phyloP scores from a whole-genome alignment of 2,329 filamentous ascomycete species.

The Dendryphion nanum region DNA sequence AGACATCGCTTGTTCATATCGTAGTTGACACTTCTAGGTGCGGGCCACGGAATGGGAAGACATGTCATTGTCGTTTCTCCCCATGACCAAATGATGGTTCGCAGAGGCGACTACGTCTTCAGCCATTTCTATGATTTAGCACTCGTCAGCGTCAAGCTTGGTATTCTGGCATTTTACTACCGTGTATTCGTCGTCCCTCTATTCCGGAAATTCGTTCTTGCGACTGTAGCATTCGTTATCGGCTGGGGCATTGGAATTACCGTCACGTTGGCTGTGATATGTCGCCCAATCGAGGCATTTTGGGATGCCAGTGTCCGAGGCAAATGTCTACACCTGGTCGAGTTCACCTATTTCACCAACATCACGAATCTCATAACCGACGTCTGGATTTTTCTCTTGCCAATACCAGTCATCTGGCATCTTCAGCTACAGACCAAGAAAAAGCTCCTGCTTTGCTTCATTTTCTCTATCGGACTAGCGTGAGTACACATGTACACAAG shows the following conservation, averaged over 20 bases:
- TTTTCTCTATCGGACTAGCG: conserved; percentile 35
- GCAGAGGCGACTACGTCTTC: conserved; percentile 35
- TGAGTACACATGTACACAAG: conserved; percentile 14
- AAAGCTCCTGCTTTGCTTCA: conserved; percentile 29
- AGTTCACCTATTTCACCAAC: conserved; percentile 35
- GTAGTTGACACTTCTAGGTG: conserved; percentile 16
- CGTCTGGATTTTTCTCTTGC: conserved; percentile 35
- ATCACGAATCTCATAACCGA: conserved; percentile 33
- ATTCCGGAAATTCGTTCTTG: conserved; percentile 28
- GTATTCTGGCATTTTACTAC: conserved; percentile 35
- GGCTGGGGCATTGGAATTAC: conserved; percentile 35
- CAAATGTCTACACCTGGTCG: conserved; percentile 26
- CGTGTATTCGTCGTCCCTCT: conserved; percentile 29
- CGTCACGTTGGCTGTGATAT: conserved; percentile 26
- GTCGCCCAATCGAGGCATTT: conserved; percentile 27
- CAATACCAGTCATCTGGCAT: conserved; percentile 34
- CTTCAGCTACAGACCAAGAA: conserved; percentile 32
- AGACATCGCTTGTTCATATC: neutral
- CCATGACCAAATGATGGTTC: conserved; percentile 29
- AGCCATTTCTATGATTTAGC: conserved; percentile 36
- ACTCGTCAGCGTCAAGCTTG: conserved; percentile 29
- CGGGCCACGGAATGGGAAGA: conserved; percentile 32
- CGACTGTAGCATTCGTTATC: conserved; percentile 25
- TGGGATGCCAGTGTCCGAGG: conserved; percentile 29
- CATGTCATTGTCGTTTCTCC: conserved; percentile 28